Evolutionary conservation across 192 early-diverging fungal species (phyloP), one percentile per base, ranked within the genome.

Genomic region (Coemansia nantahalensis): DNA sequence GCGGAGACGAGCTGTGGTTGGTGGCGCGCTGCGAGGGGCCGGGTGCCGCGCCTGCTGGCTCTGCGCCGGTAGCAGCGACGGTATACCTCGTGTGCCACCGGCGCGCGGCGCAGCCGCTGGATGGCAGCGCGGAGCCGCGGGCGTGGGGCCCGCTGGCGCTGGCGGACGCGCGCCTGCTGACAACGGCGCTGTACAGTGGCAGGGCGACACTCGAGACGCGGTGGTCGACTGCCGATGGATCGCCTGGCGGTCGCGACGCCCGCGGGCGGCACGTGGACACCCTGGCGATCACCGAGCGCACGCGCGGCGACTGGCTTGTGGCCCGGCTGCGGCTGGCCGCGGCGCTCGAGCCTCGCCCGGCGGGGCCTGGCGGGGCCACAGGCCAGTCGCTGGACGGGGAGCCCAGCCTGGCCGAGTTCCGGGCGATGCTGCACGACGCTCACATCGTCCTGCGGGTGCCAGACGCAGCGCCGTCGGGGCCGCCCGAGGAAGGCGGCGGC

Each of bases 391-490:
- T 38, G 14, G 60, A 45, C 8, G 45, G 28, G 16, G 28, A 40
- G 45, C 67, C 67, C 5, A 30, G 34, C 10, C 45, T 66, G 16
- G n/a, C 33, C 9, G 64, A 74, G 48, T 74, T 74, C 30, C 50
- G 59, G 14, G 33, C 35, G 11, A 74, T 74, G 70, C 51, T 74
- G 21, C 59, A 54, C 8, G 64, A 64, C 8, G 57, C 70, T 1
- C 59, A 59, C n/a, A 37, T 74, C 17, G 49, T 52, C 8, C 43
- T 65, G 16, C 70, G 70, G 8, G 39, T 50, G 6, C 48, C 47
- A 1, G 17, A 35, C 4, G 32, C 15, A 9, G 42, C 36, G 10
- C 36, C 33, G n/a, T 12, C 23, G 51, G 19, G 12, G 34, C 31
- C 10, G 10, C 33, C 28, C 7, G 42, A 26, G 10, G 30, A 36